Percentiles rank a stretch among this genome's conserved stretches.
Conservation (phyloP, 495 filamentous ascomycete species). For the Lophiostoma macrostomum region DNA sequence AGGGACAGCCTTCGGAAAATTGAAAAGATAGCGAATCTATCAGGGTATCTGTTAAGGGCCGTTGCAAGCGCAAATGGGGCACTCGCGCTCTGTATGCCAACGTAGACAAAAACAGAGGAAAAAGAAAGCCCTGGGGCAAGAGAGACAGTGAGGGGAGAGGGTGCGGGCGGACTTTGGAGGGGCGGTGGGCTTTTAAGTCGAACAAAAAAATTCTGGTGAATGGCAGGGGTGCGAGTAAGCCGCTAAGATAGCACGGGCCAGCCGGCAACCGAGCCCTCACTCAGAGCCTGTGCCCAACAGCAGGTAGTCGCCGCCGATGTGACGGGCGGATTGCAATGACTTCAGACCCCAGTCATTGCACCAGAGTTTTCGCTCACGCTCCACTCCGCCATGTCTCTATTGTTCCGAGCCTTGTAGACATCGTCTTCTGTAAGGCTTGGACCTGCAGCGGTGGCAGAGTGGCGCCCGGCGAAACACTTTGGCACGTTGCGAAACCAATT, state of each 20-base stretch:
- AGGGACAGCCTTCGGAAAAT: conserved; percentile 4
- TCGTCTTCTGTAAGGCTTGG: neutral
- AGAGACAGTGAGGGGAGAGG: conserved; percentile 13
- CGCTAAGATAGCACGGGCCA: conserved; percentile 18
- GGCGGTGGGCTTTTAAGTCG: conserved; percentile 16
- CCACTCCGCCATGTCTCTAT: too few species aligned
- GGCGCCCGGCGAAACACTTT: neutral
- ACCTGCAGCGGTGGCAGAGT: neutral
- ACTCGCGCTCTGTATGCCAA: conserved; percentile 2
- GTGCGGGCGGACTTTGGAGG: conserved; percentile 7
- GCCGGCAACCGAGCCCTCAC: neutral
- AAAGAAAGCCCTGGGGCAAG: conserved; percentile 4
- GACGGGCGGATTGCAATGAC: neutral
- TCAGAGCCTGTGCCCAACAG: neutral
- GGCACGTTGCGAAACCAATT: conserved; percentile 5
- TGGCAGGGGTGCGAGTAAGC: conserved; percentile 4
- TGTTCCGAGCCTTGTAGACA: neutral
- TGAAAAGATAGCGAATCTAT: conserved; percentile 3
- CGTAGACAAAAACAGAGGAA: conserved; percentile 15
- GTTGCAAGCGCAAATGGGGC: neutral
- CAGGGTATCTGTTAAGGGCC: conserved; percentile 1
- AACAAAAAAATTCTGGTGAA: conserved; percentile 16
- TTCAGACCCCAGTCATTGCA: neutral
- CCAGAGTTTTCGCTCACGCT: too few species aligned
- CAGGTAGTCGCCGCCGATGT: neutral